A percentile compares a stretch with the other conserved stretches of the same genome.
Evolutionary conservation across 257 asterid species (phyloP).

Genomic region (Fraxinus excelsior): DNA sequence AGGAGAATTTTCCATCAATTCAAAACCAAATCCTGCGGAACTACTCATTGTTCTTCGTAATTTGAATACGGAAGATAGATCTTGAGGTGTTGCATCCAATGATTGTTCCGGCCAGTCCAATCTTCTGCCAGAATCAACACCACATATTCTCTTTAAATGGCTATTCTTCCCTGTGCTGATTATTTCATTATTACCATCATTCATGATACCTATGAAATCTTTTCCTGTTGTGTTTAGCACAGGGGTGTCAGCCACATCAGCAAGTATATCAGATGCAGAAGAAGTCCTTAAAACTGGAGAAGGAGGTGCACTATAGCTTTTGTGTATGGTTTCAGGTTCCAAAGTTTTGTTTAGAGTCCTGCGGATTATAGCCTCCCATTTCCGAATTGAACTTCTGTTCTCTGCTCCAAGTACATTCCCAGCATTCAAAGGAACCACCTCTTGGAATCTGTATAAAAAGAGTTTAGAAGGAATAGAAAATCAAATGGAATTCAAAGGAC

Average conservation of each 20-base stretch:
- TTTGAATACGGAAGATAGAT: conserved; percentile 48
- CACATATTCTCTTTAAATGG: conserved; percentile 36
- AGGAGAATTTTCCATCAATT: conserved; percentile 24
- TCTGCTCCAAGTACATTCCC: conserved; percentile 94
- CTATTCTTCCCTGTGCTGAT: conserved; percentile 24
- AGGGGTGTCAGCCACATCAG: conserved; percentile 51
- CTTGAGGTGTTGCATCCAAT: conserved; percentile 59
- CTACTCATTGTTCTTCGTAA: conserved; percentile 70
- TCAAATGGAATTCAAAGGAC: neutral
- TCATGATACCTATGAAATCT: conserved; percentile 24
- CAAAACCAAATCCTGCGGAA: conserved; percentile 54
- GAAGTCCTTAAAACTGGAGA: conserved; percentile 81
- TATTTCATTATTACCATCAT: conserved; percentile 24
- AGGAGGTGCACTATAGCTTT: conserved; percentile 90
- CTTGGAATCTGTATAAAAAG: conserved; percentile 69
- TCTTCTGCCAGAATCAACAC: conserved; percentile 34
- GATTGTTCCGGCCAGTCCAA: conserved; percentile 92
- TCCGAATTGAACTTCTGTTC: conserved; percentile 66
- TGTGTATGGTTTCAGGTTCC: conserved; percentile 53
- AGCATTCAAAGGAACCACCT: conserved; percentile 90
- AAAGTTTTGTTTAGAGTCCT: conserved; percentile 57
- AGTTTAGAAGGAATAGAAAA: conserved; percentile 12
- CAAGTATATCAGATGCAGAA: conserved; percentile 70
- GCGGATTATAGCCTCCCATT: conserved; percentile 86
- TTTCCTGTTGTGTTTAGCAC: conserved; percentile 36